Evolutionary conservation across 2,329 filamentous ascomycete species (phyloP), one percentile per base, ranked within the genome.

Genomic region (Teratosphaeria viscida): DNA sequence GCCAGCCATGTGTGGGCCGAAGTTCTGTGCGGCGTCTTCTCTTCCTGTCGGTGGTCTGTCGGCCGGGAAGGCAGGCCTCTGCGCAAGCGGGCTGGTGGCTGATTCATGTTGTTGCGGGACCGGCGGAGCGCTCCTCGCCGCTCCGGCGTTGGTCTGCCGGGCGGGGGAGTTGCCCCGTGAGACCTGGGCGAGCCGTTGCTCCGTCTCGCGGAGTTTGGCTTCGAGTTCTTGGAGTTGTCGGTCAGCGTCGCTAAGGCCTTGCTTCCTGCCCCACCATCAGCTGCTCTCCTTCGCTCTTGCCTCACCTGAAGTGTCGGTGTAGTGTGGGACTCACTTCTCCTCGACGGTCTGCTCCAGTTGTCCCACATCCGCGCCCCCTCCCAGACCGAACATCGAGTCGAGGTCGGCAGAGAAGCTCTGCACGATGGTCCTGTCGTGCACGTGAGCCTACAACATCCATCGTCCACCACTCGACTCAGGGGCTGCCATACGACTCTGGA

Each of bases 361-460:
- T 69, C 87, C 84, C 60, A 94, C 74, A 66, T 85, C 87, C 74
- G 85, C 87, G 66, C 92, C 56, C 52, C 85, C 87, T 67, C 94
- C 89, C 71, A 96, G 86, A 70, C 88, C 87, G 79, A 96, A 96
- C 67, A 95, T 87, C 72, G 90, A 87, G 79, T 92, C 88, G 62
- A 96, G 81, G 73, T 92, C 89, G 53, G 85, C 80, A 61, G 90
- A 92, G 77, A 96, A 96, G 71, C 88, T 90, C 68, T 85, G 87
- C 58, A 91, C 92, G 75, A 96, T 85, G 62, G 89, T 94, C 64
- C 92, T 96, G 43, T n/a, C 7, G 5, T 23, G 23, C 23, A 23
- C 23, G 23, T 23, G 23, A 23, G 23, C 23, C 23, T 23, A 23
- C 23, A 23, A 23, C 23, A 23, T 23, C 23, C 23, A 23, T 23